Evolutionary conservation across 768 basidiomycete species (phyloP), one percentile per base, ranked within the genome.

Genomic region (Leucosporidium yakuticum): DNA sequence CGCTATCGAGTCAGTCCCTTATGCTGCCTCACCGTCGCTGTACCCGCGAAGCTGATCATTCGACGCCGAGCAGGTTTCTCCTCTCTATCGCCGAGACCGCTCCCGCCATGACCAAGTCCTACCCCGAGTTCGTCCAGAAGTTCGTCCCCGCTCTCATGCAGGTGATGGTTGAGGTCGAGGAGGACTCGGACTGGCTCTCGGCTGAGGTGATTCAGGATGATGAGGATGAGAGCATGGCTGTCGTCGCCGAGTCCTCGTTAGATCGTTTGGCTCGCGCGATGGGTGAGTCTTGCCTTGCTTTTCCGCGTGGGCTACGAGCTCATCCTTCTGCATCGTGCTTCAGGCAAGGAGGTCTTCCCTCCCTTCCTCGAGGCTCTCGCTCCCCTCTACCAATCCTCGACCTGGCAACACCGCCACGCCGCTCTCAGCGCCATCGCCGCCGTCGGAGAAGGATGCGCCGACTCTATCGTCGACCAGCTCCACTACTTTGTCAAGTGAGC

Each of bases 381-480:
- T 15, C 5, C 59, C 0, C 90, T 94, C 87, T 81, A 93, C 65
- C 84, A 83, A 0, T 86, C 84, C 64, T 87, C 86, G 68, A 89
- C 92, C 78, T 95, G 92, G 92, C 83, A 89, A 62, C 83, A 86
- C 32, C 82, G 91, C 34, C 90, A 94, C 74, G 90, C 90, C 0
- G 91, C 88, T 17, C 79, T 94, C 31, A 89, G 91, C 85, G 89
- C 90, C 0, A 88, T 95, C 65, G 89, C 89, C 0, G 84, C 87
- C 0, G 87, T 93, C 60, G 90, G 86, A 0, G 91, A 93, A 78
- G 91, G 91, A 27, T 62, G 53, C 34, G 39, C 62, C 9, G 67
- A 87, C 85, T 85, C 88, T 19, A 88, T 93, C 86, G 84, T 86
- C 74, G 86, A 88, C 64, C 88, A 91, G 74, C 82, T 93, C 8